phyloP scores from a whole-genome alignment of 2,329 filamentous ascomycete genomes.

The Apiospora saccharicola region DNA sequence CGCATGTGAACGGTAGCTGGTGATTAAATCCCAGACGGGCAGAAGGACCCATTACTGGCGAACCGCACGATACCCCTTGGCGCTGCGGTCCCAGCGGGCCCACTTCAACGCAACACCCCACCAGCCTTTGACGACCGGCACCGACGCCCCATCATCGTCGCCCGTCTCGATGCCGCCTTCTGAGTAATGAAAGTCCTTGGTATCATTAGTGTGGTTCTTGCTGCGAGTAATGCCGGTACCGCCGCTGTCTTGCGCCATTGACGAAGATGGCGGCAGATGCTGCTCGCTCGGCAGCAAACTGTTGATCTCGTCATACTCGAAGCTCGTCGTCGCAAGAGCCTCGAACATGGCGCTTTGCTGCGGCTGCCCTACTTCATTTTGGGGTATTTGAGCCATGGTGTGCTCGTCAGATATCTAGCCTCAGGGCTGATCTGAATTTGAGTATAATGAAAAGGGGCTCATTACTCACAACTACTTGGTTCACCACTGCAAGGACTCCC shows the following conservation, averaged over 20 bases:
- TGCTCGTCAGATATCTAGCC: background rate
- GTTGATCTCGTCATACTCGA: background rate
- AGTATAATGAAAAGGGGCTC: background rate
- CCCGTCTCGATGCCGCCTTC: background rate
- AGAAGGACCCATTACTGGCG: background rate
- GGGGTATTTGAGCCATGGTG: background rate
- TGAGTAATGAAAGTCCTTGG: background rate
- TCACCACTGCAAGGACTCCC: background rate
- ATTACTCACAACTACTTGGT: no score
- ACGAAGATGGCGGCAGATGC: background rate
- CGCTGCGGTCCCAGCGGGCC: background rate
- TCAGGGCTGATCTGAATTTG: background rate
- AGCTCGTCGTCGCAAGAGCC: background rate
- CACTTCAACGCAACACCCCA: background rate
- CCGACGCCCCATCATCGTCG: background rate
- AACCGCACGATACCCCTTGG: background rate
- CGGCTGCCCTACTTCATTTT: background rate
- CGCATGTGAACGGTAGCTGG: no score
- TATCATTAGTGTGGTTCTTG: background rate
- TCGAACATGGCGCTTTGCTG: conserved; percentile 2
- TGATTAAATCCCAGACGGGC: no score
- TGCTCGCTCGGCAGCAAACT: background rate
- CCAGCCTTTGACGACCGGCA: background rate
- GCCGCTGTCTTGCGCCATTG: background rate
- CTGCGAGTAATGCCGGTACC: background rate